Base-by-base conservation (phyloP, 23 red algal species). In the Rhodosorus marinus region DNA sequence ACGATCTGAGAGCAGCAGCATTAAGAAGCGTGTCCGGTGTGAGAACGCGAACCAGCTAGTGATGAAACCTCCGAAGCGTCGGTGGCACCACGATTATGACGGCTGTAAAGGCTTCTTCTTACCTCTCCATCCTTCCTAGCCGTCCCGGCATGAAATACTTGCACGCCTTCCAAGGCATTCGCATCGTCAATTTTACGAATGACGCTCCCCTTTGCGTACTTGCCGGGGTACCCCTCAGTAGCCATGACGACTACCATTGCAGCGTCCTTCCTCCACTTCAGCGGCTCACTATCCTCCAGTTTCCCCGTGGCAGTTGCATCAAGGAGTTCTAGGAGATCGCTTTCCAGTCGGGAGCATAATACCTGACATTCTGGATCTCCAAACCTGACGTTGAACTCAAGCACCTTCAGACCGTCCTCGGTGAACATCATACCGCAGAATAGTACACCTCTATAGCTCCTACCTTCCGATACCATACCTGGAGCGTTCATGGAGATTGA, bases 301-400 rank as follows among this genome's bases (percentile, higher is more conserved):
- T 49, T 35, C 8, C 54, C 52, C 9, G 31, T 45, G 11, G 87
- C 69, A 24, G 80, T 66, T 29, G 68, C 56, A 52, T 78, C 63
- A n/a, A 94, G 74, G 11, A 94, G 57, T 19, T 76, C 71, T 21
- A 94, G 50, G 57, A 94, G 43, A 51, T 94, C 87, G 50, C 66
- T 69, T 31, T 76, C 52, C 55, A 94, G 51, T 17, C 76, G 59
- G n/a, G 51, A 59, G 15, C 78, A 84, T 20, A 94, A 47, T 31
- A 83, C 87, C 50, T 94, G 87, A 34, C 87, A 94, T 67, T 94
- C 87, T 5, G 87, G 87, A 60, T 94, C 87, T 11, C 87, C 87
- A 64, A 94, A 94, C 29, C 87, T 63, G 14, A 94, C 77, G 47
- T 94, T 94, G 45, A 68, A 94, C 36, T 94, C 87, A 6, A 94